A percentile compares a stretch with the other conserved stretches of the same genome.
phyloP scores from a whole-genome alignment of 164 flowering plant genomes.

The Santalum album region DNA sequence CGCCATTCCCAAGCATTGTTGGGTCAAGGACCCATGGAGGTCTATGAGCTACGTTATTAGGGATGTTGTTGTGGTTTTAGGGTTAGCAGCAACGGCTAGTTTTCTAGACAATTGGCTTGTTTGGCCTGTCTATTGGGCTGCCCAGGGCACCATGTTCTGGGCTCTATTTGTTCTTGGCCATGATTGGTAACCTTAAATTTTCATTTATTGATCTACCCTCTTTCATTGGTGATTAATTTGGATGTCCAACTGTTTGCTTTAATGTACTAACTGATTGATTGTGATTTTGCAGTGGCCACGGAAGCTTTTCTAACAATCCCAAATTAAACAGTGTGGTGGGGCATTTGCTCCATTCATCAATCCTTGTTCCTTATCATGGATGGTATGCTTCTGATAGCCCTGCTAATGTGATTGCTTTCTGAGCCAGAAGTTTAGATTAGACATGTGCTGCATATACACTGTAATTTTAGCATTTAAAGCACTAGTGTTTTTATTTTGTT shows the following conservation, averaged over 20 bases:
- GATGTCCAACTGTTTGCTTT: neutral
- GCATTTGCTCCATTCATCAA: conserved; percentile 47
- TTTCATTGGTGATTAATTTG: neutral
- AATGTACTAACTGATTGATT: neutral
- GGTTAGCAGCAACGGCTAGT: conserved; percentile 40
- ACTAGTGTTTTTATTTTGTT: too few species aligned
- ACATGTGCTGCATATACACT: too few species aligned
- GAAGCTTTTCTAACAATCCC: conserved; percentile 40
- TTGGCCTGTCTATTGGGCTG: conserved; percentile 87
- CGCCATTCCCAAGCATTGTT: conserved; percentile 83
- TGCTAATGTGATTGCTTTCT: too few species aligned
- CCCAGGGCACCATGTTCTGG: conserved; percentile 94
- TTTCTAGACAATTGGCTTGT: conserved; percentile 43
- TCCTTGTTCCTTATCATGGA: conserved; percentile 62
- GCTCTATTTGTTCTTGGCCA: conserved; percentile 87
- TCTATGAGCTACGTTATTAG: conserved; percentile 66
- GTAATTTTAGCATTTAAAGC: too few species aligned
- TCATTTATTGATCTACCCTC: too few species aligned
- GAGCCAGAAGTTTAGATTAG: too few species aligned
- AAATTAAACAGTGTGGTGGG: conserved; percentile 46
- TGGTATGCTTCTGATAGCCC: conserved; percentile 24
- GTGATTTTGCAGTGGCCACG: conserved; percentile 37
- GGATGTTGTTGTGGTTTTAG: conserved; percentile 47
- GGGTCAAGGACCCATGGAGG: conserved; percentile 77
- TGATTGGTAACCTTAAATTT: conserved; percentile 87